phyloP scores from a whole-genome alignment of 75 land plant genomes.

The Sequoiadendron giganteum region DNA sequence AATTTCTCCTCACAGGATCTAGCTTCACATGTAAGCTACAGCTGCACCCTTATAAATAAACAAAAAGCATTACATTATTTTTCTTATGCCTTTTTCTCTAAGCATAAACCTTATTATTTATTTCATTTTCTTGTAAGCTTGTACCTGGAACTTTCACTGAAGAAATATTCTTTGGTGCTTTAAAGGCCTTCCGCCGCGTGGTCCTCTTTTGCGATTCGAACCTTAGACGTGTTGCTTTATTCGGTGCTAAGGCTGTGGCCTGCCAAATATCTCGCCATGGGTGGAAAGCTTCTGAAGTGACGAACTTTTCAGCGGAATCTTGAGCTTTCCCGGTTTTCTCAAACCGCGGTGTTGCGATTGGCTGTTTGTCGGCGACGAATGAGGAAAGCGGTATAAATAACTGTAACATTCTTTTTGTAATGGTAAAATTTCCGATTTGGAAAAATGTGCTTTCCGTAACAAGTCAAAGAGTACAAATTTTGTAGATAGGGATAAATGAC shows the following conservation, averaged over 20 bases:
- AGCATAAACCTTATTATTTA: background rate
- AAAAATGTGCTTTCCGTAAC: too few species aligned
- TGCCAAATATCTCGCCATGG: background rate
- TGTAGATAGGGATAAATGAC: too few species aligned
- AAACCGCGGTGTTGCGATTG: background rate
- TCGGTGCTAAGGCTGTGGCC: background rate
- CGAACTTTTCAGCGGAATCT: too few species aligned
- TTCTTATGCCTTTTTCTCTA: background rate
- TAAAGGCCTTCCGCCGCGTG: background rate
- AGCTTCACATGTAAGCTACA: background rate
- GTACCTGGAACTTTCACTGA: background rate
- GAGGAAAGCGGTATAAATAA: too few species aligned
- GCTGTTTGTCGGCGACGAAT: background rate
- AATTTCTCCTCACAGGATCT: background rate
- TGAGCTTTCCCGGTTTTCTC: background rate
- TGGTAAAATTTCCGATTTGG: too few species aligned
- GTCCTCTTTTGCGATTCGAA: background rate
- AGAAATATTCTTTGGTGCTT: background rate
- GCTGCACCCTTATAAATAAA: background rate
- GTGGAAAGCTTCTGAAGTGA: background rate
- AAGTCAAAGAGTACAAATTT: too few species aligned
- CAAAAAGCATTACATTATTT: background rate
- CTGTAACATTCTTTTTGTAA: too few species aligned
- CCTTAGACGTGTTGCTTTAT: background rate
- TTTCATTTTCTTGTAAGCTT: background rate